These are phyloP conservation scores for Sanguinoderma infundibulare DNA, from an alignment of 1,284 basidiomycete species.

Conservation along the genomic window DNA sequence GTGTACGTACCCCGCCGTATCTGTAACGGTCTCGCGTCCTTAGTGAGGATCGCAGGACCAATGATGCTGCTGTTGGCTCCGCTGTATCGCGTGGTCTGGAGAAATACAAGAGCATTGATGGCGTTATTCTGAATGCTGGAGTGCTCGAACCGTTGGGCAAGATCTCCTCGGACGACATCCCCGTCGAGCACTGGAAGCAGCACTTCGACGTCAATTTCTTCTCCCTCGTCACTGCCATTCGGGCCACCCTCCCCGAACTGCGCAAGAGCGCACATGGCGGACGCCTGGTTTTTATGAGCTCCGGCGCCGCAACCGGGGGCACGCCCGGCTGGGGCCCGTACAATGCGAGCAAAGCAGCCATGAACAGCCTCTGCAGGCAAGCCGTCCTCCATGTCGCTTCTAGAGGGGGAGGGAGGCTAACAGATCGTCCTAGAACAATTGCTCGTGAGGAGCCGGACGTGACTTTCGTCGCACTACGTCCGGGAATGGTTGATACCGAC, in stretches of 20 bases:
- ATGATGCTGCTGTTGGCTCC: slow-evolving; percentile 57
- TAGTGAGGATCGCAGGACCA: slow-evolving; percentile 45
- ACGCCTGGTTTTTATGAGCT: slow-evolving; percentile 79
- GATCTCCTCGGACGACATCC: slow-evolving; percentile 41
- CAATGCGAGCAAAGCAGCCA: slow-evolving; percentile 80
- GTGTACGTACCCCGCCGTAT: slow-evolving; percentile 52
- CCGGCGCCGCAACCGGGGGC: slow-evolving; percentile 78
- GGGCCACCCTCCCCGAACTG: slow-evolving; percentile 68
- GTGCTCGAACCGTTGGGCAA: slow-evolving; percentile 58
- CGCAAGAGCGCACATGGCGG: slow-evolving; percentile 65
- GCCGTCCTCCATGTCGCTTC: slow-evolving; percentile 11
- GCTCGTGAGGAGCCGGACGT: slow-evolving; percentile 80
- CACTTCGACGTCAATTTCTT: slow-evolving; percentile 87
- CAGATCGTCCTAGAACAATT: slow-evolving; percentile 61
- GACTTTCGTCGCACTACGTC: slow-evolving; percentile 78
- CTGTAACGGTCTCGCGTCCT: slow-evolving; percentile 16
- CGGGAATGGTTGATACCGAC: slow-evolving; percentile 82
- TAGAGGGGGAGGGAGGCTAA: neutral
- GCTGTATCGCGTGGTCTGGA: slow-evolving; percentile 54
- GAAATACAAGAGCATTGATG: slow-evolving; percentile 69
- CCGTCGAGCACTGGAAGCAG: slow-evolving; percentile 58
- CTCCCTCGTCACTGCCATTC: slow-evolving; percentile 72
- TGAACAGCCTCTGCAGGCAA: slow-evolving; percentile 83
- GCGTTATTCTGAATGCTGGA: slow-evolving; percentile 81
- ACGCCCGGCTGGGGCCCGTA: slow-evolving; percentile 78